Evolutionary conservation across 2,329 filamentous ascomycete species (phyloP).

Genomic region (Lachnellula hyalina): DNA sequence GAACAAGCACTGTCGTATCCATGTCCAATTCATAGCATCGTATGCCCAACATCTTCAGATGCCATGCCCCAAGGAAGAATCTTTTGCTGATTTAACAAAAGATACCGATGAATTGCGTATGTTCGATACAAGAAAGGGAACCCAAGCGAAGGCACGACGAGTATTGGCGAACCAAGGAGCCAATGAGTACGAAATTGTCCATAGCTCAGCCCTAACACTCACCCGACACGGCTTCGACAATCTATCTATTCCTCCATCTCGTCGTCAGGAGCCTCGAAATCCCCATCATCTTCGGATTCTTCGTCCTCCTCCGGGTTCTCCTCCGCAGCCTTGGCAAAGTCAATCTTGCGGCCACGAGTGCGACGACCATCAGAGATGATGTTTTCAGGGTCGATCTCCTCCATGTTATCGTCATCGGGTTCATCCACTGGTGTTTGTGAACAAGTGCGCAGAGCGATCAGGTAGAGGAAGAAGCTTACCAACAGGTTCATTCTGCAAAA

Average conservation of each 20-base stretch:
- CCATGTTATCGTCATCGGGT: slow-evolving; percentile 75
- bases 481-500: slow-evolving; percentile 18
- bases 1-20: slow-evolving; percentile 3
- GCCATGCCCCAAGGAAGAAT: slow-evolving; percentile 13
- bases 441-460: slow-evolving; percentile 16
- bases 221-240: slow-evolving; percentile 5
- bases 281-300: slow-evolving; percentile 68
- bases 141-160: slow-evolving; percentile 11
- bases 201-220: slow-evolving; percentile 7
- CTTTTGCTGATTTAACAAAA: slow-evolving; percentile 17
- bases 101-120: slow-evolving; percentile 4
- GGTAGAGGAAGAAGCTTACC: slow-evolving; percentile 20
- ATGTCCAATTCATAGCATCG: slow-evolving; percentile 19
- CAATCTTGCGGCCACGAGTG: slow-evolving; percentile 87
- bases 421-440: slow-evolving; percentile 49
- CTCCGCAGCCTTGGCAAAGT: slow-evolving; percentile 85
- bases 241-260: slow-evolving; percentile 58
- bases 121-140: slow-evolving; percentile 6
- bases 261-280: slow-evolving; percentile 60
- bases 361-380: slow-evolving; percentile 75
- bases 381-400: slow-evolving; percentile 87
- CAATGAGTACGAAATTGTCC: slow-evolving; percentile 8
- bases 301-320: slow-evolving; percentile 71
- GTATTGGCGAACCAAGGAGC: slow-evolving; percentile 7
- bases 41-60: slow-evolving; percentile 21